Evolutionary conservation across 352 stramenopile genomes (phyloP), one percentile per base, ranked within the genome.

Genomic region (Blastocystis sp.): DNA sequence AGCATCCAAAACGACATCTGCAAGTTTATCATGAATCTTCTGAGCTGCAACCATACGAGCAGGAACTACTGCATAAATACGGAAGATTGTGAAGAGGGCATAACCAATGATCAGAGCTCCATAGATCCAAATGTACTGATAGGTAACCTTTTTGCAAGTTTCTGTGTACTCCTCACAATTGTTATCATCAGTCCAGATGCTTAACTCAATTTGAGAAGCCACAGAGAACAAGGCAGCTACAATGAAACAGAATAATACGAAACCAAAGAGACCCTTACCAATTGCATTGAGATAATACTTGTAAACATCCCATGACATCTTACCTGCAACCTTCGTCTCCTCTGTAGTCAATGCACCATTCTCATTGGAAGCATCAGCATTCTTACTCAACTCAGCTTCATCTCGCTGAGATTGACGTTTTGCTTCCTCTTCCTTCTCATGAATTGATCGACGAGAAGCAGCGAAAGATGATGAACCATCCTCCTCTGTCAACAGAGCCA

Each of bases 11-110:
- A 97, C 93, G 29, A 92, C 92, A 11, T 91, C 89, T 27, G 93
- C 92, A 52, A 97, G 90, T 49, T 91, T 89, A 73, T 96, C 89
- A 88, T 98, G 96, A 1, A 97, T 88, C 71, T 89, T 89, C 39
- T 90, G 89, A 11, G 91, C 90, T 75, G 90, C 91, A 11, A 89
- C 89, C 56, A 94, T 89, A 43, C 92, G 92, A 16, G 89, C 89
- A 52, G 90, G 87, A 42, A 91, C 91, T 11, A 93, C 90, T 0
- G 90, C 89, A 16, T 93, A 46, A 37, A 91, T 88, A 78, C 92
- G 92, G 14, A 91, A 88, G 57, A 94, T 88, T 16, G 91, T 88
- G 73, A 94, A 87, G 24, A 93, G 51, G 29, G 88, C 90, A 46
- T 90, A 89, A 49, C 89, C 14, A 1, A 69, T 9, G 32, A 69